Evolutionary conservation across 2,329 filamentous ascomycete species (phyloP).

Genomic region (Ascomycota sp.): DNA sequence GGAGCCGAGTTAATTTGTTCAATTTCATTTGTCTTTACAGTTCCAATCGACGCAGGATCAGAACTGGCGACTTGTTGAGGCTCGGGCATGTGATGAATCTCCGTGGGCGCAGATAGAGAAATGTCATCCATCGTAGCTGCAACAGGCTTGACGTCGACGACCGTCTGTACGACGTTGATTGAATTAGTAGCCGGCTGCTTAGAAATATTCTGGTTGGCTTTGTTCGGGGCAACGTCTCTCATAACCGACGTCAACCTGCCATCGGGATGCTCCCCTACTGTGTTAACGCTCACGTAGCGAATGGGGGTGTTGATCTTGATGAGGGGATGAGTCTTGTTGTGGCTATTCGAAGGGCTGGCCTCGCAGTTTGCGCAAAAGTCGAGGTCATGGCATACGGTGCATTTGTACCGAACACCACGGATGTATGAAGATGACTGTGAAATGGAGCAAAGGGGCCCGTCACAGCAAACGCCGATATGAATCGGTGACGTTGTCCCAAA

Average conservation of each 20-base stretch:
- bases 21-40: too few species aligned
- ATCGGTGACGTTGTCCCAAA: conserved; percentile 16
- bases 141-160: conserved; percentile 49
- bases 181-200: conserved; percentile 24
- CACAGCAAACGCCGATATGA: conserved; percentile 81
- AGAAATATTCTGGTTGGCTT: conserved; percentile 22
- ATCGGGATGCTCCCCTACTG: conserved; percentile 54
- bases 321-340: conserved; percentile 91
- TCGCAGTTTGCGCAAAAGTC: conserved; percentile 95
- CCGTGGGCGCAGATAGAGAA: conserved; percentile 1
- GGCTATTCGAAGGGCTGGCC: conserved; percentile 60
- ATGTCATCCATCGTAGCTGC: conserved; percentile 13
- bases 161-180: conserved; percentile 42
- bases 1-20: background rate
- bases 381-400: conserved; percentile 80
- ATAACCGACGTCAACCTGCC: conserved; percentile 45
- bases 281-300: conserved; percentile 70
- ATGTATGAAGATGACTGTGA: conserved; percentile 48
- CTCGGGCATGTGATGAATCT: conserved; percentile 10
- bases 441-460: conserved; percentile 67
- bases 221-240: conserved; percentile 40
- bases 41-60: too few species aligned
- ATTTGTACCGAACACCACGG: conserved; percentile 82
- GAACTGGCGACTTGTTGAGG: conserved; percentile 6
- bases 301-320: conserved; percentile 95